Evolutionary conservation across 2,329 filamentous ascomycete species (phyloP), one percentile per base, ranked within the genome.

Genomic region (Hymenoscyphus repandus): DNA sequence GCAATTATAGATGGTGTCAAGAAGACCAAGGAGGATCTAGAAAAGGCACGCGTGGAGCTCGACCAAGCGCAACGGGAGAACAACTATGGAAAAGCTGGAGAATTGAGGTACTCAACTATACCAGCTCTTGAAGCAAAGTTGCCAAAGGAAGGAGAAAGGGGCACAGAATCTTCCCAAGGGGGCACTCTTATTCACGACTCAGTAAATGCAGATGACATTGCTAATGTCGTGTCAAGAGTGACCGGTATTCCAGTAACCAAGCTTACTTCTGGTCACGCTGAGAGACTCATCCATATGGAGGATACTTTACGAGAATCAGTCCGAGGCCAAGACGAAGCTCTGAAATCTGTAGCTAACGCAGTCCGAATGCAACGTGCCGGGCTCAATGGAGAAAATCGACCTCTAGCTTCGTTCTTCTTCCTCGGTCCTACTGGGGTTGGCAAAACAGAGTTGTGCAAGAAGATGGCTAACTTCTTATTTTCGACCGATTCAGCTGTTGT

Each of bases 391-490:
- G 90, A 96, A 63, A 95, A 96, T 68, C 79, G 90, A 0, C 93
- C 93, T 0, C 77, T 96, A 5, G 93, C 92, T 0, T 95, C 88
- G 0, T 96, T 97, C 74, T 96, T 97, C 85, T 96, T 97, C 79
- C 79, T 97, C 3, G 93, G 93, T 0, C 93, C 93, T 5, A 97
- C 93, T 0, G 93, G 93, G 65, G 92, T 96, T 15, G 93, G 93
- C 51, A 99, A 97, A 74, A 99, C 93, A 2, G 91, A 97, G 66
- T 81, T 97, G 1, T 96, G 91, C 77, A 97, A 97, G 76, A 92
- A 95, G 67, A 85, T 99, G 61, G 93, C 93, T 1, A 80, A 79
- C 51, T 97, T 96, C 72, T 75, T 99, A 34, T 99, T 97, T 71
- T 93, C 88, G 0, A 96, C 90, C 1, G 89, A 96, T 62, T 83